Evolutionary conservation across 2,329 filamentous ascomycete genomes (phyloP).

Genomic region (Pleurostoma richardsiae): DNA sequence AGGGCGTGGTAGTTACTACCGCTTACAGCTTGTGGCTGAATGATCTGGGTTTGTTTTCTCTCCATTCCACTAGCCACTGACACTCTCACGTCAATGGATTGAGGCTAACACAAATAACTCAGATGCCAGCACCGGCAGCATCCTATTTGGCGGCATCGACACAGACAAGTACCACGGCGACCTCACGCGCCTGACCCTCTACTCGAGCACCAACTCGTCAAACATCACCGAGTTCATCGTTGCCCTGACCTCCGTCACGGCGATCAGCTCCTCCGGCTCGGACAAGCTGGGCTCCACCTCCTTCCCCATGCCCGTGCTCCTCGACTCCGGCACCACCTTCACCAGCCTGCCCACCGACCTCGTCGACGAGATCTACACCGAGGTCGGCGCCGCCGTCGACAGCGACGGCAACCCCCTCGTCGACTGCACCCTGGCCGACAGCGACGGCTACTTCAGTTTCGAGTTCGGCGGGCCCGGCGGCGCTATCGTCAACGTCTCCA

Average conservation of each 20-base stretch:
- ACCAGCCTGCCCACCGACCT: background rate
- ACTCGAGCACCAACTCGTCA: background rate
- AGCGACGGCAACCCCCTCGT: background rate
- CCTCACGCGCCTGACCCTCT: slow-evolving; percentile 1
- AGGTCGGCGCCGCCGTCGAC: background rate
- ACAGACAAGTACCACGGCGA: slow-evolving; percentile 1
- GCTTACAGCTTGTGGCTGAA: slow-evolving; percentile 1
- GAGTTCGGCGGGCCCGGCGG: background rate
- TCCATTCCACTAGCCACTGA: background rate
- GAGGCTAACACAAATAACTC: background rate
- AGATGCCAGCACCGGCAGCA: background rate
- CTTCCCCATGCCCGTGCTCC: background rate
- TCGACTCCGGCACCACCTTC: slow-evolving; percentile 1
- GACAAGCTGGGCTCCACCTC: background rate
- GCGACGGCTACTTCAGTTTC: background rate
- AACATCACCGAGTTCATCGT: background rate
- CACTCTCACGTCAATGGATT: no score
- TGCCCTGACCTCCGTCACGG: background rate
- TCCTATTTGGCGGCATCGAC: slow-evolving; percentile 3
- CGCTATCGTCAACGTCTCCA: background rate
- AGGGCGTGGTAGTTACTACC: background rate
- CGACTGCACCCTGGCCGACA: background rate
- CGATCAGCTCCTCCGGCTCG: background rate
- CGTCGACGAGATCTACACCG: background rate
- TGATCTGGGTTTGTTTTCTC: background rate